phyloP scores from a whole-genome alignment of 2,329 filamentous ascomycete genomes.

The Fusarium lateritium region DNA sequence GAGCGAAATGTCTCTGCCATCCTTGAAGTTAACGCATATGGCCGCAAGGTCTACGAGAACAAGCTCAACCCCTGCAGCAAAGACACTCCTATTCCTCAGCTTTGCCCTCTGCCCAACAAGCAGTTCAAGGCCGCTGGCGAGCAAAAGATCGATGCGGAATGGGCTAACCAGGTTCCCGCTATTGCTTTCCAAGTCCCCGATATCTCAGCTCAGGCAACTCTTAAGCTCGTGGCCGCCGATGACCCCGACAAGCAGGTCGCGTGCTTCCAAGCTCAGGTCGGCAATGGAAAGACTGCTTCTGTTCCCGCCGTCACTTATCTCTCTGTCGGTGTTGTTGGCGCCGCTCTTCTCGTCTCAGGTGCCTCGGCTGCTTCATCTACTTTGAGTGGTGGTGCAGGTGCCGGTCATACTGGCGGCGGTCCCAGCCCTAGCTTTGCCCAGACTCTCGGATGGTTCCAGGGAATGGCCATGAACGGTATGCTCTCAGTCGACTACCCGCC shows the following conservation, averaged over 20 bases:
- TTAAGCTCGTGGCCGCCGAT: constrained; percentile 78
- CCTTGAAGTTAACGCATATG: constrained; percentile 87
- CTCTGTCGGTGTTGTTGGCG: constrained; percentile 88
- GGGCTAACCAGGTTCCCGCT: constrained; percentile 81
- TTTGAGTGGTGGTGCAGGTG: constrained; percentile 66
- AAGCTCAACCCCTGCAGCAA: constrained; percentile 86
- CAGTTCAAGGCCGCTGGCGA: constrained; percentile 80
- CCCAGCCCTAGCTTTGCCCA: constrained; percentile 89
- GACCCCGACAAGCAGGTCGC: constrained; percentile 73
- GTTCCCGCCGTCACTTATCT: constrained; percentile 85
- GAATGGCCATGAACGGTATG: constrained; percentile 97
- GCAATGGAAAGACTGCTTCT: constrained; percentile 87
- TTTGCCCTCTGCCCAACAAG: constrained; percentile 89
- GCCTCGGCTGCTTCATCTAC: constrained; percentile 77
- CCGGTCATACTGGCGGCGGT: constrained; percentile 70
- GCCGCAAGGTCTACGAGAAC: constrained; percentile 82
- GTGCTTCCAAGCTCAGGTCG: constrained; percentile 85
- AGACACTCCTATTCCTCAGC: constrained; percentile 75
- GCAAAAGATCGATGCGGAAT: constrained; percentile 79
- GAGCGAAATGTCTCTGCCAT: constrained; percentile 85
- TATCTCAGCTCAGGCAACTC: constrained; percentile 85
- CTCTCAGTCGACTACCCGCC: constrained; percentile 89
- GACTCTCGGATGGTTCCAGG: constrained; percentile 91
- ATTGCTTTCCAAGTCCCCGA: constrained; percentile 95
- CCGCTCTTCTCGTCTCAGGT: constrained; percentile 81